Base-by-base conservation (phyloP, 345 rosid species). In the Salix exigua region DNA sequence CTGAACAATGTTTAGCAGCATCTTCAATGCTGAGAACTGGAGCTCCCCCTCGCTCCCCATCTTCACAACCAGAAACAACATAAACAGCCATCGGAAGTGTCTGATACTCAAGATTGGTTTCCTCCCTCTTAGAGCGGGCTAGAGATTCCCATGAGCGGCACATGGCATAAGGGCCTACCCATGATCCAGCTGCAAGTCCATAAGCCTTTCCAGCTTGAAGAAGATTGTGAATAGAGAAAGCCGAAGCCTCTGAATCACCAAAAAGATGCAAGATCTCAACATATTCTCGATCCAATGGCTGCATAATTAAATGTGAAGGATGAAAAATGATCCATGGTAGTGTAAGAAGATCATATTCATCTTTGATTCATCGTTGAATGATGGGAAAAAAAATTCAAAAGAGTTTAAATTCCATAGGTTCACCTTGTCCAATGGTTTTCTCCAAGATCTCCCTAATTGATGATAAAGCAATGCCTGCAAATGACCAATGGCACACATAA, bases 11-110 rank as follows among this genome's bases (percentile, higher is more conserved):
- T 79, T 82, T 89, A 79, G 80, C 77, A 65, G 83, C 98, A 87
- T 96, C 98, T 81, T 93, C 97, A 80, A 91, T 77, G 78, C 88
- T 93, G 60, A 93, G 81, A 75, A 96, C 90, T 25, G 99, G 99
- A 69, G 98, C 99, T 37, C 99, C 99, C 70, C 99, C 99, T 74
- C 94, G 86, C 72, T 91, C 94, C 69, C 99, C 98, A 83, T 96
- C 92, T 81, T 90, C 98, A 84, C 88, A 93, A 53, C 97, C 98
- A 64, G 99, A 96, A 80, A 96, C 94, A 53, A 96, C 80, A 73
- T 90, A 91, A 77, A 93, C 78, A 78, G 99, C 97, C 93, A 96
- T 91, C 5, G 98, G 93, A 87, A 93, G 89, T 40, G 79, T 58
- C 17, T 74, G 83, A 61, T 70, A 70, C 42, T 75, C 80, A 72